These are phyloP conservation scores for Ceratocystis variospora DNA, from an alignment of 2,329 filamentous ascomycete species.

Conservation along the genomic window DNA sequence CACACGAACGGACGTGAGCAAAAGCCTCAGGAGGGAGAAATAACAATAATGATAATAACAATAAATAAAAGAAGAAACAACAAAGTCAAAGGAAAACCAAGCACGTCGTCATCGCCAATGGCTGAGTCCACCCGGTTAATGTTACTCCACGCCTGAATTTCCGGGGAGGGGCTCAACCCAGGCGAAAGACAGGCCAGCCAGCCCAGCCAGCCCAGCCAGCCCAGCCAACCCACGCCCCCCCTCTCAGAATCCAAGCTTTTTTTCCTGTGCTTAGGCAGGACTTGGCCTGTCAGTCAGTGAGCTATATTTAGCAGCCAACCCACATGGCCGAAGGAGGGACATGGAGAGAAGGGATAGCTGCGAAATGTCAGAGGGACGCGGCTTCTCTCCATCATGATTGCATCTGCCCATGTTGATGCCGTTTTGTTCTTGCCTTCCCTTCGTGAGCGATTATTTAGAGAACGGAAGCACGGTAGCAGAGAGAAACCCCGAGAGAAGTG, in stretches of 20 bases:
- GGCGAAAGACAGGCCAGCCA: not conserved
- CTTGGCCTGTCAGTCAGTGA: not conserved
- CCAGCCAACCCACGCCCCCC: not conserved
- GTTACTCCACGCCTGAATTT: not conserved
- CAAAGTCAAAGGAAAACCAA: not conserved
- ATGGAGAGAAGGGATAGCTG: not conserved
- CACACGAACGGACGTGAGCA: no score
- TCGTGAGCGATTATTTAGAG: not conserved
- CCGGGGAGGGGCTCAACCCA: not conserved
- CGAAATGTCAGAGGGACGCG: no score
- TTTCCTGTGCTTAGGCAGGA: not conserved
- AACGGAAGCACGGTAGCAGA: no score
- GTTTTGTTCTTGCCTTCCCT: not conserved
- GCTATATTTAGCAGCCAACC: not conserved
- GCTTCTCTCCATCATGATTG: no score
- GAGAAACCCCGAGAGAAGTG: not conserved
- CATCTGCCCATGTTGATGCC: no score
- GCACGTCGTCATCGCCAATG: constrained; percentile 3
- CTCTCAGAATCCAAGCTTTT: not conserved
- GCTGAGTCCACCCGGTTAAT: not conserved
- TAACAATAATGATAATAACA: not conserved
- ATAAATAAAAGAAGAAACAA: not conserved
- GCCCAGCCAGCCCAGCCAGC: not conserved
- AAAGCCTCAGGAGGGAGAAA: not conserved
- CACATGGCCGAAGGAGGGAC: not conserved